Evolutionary conservation across 768 basidiomycete species (phyloP), one percentile per base, ranked within the genome.

Genomic region (Suillus paluster): DNA sequence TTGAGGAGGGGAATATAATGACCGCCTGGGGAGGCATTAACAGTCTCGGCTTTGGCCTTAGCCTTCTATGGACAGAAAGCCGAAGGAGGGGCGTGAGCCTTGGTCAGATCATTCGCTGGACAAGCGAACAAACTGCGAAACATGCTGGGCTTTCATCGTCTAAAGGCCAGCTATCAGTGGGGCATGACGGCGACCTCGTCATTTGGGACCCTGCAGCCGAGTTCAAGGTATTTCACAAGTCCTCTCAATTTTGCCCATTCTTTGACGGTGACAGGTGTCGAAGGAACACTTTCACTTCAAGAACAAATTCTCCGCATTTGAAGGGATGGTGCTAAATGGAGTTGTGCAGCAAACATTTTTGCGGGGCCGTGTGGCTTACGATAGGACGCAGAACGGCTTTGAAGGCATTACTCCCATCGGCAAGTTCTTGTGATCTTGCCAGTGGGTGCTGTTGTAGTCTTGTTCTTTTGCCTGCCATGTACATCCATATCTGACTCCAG

Each of bases 21-120:
- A 74, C 79, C 23, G 93, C 96, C 0, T 98, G 97, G 97, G 97
- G 97, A 45, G 97, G 97, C 0, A 93, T 99, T 65, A 91, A 90
- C 63, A 89, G 92, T 5, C 82, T 99, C 25, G 97, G 97, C 4
- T 80, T 99, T 19, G 97, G 97, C 0, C 74, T 98, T 50, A 91
- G 91, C 71, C 76, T 97, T 56, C 70, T 99, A 45, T 97, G 93
- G 93, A 96, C 94, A 1, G 94, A 97, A 74, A 74, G 73, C 48
- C 86, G 82, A 68, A 54, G 64, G 59, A 76, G 74, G 45, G 86
- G 85, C 12, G 75, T 91, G 3, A 77, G 77, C 0, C 79, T 96
- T 45, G 75, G 78, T 41, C 79, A 86, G 52, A 82, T 97, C 14
- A 70, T 94, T 15, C 73, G 86, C n/a, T 97, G 94, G 95, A 84